Evolutionary conservation across 2,329 filamentous ascomycete genomes (phyloP).

Genomic region (Apiospora saccharicola): DNA sequence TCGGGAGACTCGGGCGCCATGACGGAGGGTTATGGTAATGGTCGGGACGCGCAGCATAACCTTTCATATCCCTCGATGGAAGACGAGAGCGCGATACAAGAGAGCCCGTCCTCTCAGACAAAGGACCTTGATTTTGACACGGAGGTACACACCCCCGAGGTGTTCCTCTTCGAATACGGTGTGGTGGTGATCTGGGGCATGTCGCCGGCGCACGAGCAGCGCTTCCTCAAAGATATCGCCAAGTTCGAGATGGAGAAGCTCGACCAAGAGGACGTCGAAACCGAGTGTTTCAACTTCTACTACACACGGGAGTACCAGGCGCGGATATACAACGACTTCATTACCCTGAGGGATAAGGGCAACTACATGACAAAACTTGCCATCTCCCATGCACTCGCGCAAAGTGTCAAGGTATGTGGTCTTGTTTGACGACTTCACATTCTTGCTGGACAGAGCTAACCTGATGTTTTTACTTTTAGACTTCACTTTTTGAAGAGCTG

Average conservation of each 20-base stretch:
- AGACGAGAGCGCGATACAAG: slow-evolving; percentile 44
- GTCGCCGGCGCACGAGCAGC: slow-evolving; percentile 86
- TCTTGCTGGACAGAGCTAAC: neutral
- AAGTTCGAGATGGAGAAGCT: slow-evolving; percentile 95
- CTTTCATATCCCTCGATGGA: slow-evolving; percentile 40
- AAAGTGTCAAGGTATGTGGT: slow-evolving; percentile 82
- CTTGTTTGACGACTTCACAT: slow-evolving; percentile 7
- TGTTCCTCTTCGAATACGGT: slow-evolving; percentile 97
- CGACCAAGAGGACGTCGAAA: slow-evolving; percentile 86
- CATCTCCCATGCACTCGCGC: slow-evolving; percentile 93
- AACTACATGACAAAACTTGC: slow-evolving; percentile 99
- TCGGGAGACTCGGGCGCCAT: slow-evolving; percentile 42
- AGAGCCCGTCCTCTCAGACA: slow-evolving; percentile 41
- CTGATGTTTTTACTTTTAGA: slow-evolving; percentile 54
- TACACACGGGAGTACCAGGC: slow-evolving; percentile 98
- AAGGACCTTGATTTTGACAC: slow-evolving; percentile 79
- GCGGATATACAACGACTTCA: slow-evolving; percentile 99
- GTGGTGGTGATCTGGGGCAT: slow-evolving; percentile 99
- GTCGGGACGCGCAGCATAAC: slow-evolving; percentile 44
- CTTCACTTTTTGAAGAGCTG: slow-evolving; percentile 93
- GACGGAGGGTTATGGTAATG: slow-evolving; percentile 38
- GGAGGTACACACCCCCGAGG: slow-evolving; percentile 87
- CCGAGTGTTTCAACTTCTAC: slow-evolving; percentile 98
- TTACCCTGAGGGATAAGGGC: slow-evolving; percentile 88
- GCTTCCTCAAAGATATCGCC: slow-evolving; percentile 90